Percentiles rank a stretch among this genome's conserved stretches.
Conservation (phyloP, 345 rosid genomes). For the Reutealis trisperma region DNA sequence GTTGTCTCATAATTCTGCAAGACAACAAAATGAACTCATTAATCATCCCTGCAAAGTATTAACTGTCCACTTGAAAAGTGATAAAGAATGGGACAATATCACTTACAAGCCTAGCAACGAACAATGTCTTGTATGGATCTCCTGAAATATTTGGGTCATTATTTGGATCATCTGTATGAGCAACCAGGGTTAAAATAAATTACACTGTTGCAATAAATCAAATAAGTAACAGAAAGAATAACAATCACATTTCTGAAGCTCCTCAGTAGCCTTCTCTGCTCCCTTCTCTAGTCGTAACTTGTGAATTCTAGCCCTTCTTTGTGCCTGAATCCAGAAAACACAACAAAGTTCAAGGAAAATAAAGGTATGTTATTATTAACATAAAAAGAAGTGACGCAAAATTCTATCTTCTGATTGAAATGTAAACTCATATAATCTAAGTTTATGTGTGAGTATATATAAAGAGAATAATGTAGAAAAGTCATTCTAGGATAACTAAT, state of each 20-base stretch:
- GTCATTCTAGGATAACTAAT: neutral
- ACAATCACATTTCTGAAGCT: constrained; percentile 62
- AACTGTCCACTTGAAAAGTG: constrained; percentile 6
- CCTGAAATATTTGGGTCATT: constrained; percentile 79
- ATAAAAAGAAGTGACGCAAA: neutral
- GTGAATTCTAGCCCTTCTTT: constrained; percentile 84
- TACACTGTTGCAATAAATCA: neutral
- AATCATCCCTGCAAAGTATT: constrained; percentile 13
- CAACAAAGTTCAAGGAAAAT: neutral
- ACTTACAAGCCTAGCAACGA: constrained; percentile 94
- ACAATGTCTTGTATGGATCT: constrained; percentile 97
- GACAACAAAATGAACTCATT: constrained; percentile 16
- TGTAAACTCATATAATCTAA: neutral
- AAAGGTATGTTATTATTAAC: neutral
- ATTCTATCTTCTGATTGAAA: neutral
- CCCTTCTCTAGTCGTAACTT: constrained; percentile 77
- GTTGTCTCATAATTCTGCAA: constrained; percentile 95
- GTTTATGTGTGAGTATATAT: neutral
- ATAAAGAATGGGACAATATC: neutral
- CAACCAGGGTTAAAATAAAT: neutral
- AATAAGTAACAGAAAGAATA: constrained; percentile 21
- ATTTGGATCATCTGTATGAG: constrained; percentile 74
- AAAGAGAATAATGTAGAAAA: neutral
- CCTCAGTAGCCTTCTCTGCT: constrained; percentile 80
- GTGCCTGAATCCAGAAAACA: constrained; percentile 42